A percentile compares a stretch with the other conserved stretches of the same genome.
Evolutionary conservation across 306 rosid genomes (phyloP).

Genomic region (Erythrophleum fordii): DNA sequence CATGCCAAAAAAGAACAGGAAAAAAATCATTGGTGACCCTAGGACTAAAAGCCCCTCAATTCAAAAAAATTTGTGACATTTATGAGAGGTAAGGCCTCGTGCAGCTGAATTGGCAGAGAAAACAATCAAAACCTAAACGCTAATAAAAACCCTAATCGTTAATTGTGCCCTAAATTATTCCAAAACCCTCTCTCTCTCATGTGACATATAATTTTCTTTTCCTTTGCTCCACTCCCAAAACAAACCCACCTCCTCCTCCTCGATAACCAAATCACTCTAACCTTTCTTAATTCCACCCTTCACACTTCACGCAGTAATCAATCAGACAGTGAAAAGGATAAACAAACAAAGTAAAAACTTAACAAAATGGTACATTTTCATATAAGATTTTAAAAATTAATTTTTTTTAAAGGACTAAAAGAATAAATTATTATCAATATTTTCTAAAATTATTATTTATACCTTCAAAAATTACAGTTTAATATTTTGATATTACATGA

Average conservation of each 20-base stretch:
- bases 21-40: constrained; percentile 32
- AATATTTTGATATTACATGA: no score
- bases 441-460: no score
- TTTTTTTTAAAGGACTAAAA: no score
- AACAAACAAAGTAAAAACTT: constrained; percentile 38
- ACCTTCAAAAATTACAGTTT: no score
- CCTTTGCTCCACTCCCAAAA: constrained; percentile 79
- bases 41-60: constrained; percentile 31
- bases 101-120: constrained; percentile 52
- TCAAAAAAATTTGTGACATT: constrained; percentile 48
- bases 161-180: constrained; percentile 67
- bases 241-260: constrained; percentile 81
- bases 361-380: background rate
- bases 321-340: constrained; percentile 40
- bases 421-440: no score
- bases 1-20: background rate
- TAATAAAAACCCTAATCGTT: constrained; percentile 69
- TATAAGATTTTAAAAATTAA: no score
- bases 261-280: constrained; percentile 65
- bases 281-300: constrained; percentile 56
- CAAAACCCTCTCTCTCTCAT: constrained; percentile 46
- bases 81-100: constrained; percentile 56
- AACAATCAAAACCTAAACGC: constrained; percentile 59
- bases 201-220: constrained; percentile 57
- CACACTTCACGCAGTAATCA: constrained; percentile 26